These are phyloP conservation scores for Chiua virens DNA, from an alignment of 768 basidiomycete species.

Conservation along the genomic window DNA sequence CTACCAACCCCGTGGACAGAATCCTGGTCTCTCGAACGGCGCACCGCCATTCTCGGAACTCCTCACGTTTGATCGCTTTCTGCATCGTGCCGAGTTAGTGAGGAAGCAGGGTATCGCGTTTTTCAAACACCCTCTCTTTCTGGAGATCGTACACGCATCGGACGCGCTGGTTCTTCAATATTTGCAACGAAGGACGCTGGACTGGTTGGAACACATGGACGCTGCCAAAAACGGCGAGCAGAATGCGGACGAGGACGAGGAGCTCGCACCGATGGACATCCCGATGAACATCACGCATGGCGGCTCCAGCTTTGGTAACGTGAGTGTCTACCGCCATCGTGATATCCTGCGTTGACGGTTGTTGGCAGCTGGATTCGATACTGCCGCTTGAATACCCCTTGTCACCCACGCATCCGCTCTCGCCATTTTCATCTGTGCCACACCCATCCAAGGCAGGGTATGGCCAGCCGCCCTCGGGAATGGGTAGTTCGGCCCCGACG, in stretches of 20 bases:
- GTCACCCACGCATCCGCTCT: too few relatives aligned
- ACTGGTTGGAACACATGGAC: constrained; percentile 22
- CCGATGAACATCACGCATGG: too few relatives aligned
- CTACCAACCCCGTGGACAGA: too few relatives aligned
- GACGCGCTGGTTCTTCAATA: constrained; percentile 5
- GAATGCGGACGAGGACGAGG: neutral
- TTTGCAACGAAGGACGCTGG: constrained; percentile 13
- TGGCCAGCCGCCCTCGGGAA: too few relatives aligned
- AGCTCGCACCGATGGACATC: neutral
- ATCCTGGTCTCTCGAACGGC: too few relatives aligned
- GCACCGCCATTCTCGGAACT: too few relatives aligned
- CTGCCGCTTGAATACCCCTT: too few relatives aligned
- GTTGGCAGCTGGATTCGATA: constrained; percentile 33
- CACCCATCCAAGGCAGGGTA: too few relatives aligned
- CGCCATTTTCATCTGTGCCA: too few relatives aligned
- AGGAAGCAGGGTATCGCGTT: constrained; percentile 34
- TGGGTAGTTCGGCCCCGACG: too few relatives aligned
- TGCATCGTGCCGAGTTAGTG: constrained; percentile 39
- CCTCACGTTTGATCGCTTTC: constrained; percentile 45
- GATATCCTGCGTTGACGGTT: neutral
- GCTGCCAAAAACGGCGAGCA: too few relatives aligned
- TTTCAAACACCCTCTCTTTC: constrained; percentile 44
- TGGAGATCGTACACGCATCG: constrained; percentile 36
- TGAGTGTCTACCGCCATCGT: neutral
- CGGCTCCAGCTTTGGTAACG: too few relatives aligned